Conservation (phyloP, 1,284 basidiomycete genomes). For the Tylopilus sp. region DNA sequence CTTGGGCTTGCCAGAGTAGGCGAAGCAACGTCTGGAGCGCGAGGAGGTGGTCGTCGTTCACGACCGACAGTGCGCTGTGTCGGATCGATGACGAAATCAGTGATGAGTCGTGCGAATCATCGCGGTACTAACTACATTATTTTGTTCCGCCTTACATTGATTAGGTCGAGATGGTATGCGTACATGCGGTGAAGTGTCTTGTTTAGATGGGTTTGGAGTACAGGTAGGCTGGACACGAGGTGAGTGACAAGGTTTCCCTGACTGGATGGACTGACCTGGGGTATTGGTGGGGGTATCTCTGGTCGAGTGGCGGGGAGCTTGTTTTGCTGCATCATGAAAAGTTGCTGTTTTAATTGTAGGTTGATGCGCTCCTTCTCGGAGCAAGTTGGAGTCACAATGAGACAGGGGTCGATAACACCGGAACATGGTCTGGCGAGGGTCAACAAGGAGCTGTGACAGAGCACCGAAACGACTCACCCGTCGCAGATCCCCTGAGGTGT, state of each 20-base stretch:
- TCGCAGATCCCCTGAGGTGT: background rate
- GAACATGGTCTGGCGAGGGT: slow-evolving; percentile 15
- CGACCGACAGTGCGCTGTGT: background rate
- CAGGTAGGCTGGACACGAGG: background rate
- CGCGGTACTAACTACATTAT: slow-evolving; percentile 1
- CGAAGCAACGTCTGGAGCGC: background rate
- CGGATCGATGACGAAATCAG: slow-evolving; percentile 9
- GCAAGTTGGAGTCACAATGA: background rate
- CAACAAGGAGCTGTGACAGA: background rate
- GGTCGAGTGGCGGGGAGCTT: background rate
- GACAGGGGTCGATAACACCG: slow-evolving; percentile 2
- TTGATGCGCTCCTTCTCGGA: background rate
- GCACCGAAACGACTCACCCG: slow-evolving; percentile 1
- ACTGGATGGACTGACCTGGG: background rate
- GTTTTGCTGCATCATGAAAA: background rate
- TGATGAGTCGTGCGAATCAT: background rate
- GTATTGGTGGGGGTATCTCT: background rate
- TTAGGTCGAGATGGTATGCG: background rate
- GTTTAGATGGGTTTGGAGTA: background rate
- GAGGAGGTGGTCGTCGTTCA: background rate
- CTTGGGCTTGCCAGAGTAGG: background rate
- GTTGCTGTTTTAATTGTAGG: slow-evolving; percentile 6
- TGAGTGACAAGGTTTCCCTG: background rate
- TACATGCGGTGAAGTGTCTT: background rate
- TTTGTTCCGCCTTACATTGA: background rate